A percentile compares a stretch with the other conserved stretches of the same genome.
Conservation (phyloP, 2,329 filamentous ascomycete species). For the Trichoderma lentiforme region DNA sequence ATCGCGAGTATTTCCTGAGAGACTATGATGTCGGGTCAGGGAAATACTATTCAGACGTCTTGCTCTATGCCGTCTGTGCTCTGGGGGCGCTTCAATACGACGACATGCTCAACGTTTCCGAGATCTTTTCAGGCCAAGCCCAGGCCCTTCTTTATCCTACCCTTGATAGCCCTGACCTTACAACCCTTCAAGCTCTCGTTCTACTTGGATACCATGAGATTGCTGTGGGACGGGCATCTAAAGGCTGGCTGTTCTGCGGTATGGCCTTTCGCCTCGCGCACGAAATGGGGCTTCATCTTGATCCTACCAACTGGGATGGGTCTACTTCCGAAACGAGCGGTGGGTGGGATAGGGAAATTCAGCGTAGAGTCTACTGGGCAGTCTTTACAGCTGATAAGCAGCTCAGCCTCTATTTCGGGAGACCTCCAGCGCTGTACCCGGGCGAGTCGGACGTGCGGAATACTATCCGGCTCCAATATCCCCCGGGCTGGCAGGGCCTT, state of each 20-base stretch:
- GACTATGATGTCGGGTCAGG: slow-evolving; percentile 47
- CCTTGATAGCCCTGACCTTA: slow-evolving; percentile 46
- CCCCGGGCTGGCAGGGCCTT: slow-evolving; percentile 45
- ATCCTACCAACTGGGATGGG: slow-evolving; percentile 48
- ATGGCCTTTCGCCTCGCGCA: slow-evolving; percentile 51
- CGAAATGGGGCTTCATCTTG: slow-evolving; percentile 51
- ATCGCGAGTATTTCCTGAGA: slow-evolving; percentile 48
- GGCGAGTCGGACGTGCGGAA: slow-evolving; percentile 48
- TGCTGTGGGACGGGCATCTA: slow-evolving; percentile 45
- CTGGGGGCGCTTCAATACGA: slow-evolving; percentile 47
- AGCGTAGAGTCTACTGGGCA: slow-evolving; percentile 49
- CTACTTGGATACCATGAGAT: slow-evolving; percentile 47
- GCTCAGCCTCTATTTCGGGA: slow-evolving; percentile 49
- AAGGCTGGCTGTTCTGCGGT: slow-evolving; percentile 50
- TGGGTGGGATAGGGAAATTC: slow-evolving; percentile 42
- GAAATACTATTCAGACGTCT: slow-evolving; percentile 47
- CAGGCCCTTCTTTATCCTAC: slow-evolving; percentile 43
- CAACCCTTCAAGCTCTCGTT: slow-evolving; percentile 44
- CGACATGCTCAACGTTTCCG: slow-evolving; percentile 38
- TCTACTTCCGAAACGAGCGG: slow-evolving; percentile 33
- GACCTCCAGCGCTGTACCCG: slow-evolving; percentile 48
- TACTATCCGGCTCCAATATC: slow-evolving; percentile 47
- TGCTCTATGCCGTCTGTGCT: slow-evolving; percentile 48
- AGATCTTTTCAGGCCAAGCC: slow-evolving; percentile 44
- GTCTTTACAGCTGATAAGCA: slow-evolving; percentile 50